Percentiles rank a stretch among this genome's conserved stretches.
phyloP scores from a whole-genome alignment of 306 rosid species.

The Citrullus colocynthis region DNA sequence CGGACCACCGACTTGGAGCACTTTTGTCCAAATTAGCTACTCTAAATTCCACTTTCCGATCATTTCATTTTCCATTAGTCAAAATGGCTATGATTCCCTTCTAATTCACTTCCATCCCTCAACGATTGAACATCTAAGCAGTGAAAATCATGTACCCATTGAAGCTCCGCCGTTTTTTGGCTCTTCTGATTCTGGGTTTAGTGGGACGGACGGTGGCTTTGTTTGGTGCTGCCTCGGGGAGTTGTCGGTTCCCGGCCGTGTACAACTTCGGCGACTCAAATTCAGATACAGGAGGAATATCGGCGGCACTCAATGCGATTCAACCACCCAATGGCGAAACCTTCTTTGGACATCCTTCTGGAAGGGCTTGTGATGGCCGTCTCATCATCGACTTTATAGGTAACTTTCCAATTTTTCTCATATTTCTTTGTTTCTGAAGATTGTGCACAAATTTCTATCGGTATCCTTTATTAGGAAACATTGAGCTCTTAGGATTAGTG shows the following conservation, averaged over 20 bases:
- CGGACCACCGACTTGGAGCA: neutral
- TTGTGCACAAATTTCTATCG: neutral
- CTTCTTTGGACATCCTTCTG: slow-evolving; percentile 59
- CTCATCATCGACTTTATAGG: slow-evolving; percentile 64
- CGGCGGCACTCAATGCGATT: slow-evolving; percentile 36
- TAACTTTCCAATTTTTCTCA: slow-evolving; percentile 12
- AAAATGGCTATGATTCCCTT: neutral
- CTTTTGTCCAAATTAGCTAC: neutral
- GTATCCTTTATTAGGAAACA: neutral
- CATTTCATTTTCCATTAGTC: neutral
- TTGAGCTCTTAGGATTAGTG: neutral
- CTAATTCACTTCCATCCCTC: neutral
- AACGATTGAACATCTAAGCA: neutral
- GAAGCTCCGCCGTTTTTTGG: neutral
- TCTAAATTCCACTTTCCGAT: neutral
- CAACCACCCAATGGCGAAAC: slow-evolving; percentile 64
- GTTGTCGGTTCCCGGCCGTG: slow-evolving; percentile 52
- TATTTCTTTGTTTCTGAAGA: neutral
- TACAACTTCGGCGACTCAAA: slow-evolving; percentile 95
- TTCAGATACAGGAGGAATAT: slow-evolving; percentile 74
- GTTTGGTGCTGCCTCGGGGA: neutral
- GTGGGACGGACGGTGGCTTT: neutral
- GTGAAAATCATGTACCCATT: neutral
- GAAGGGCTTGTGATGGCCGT: slow-evolving; percentile 75
- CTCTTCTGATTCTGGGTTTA: slow-evolving; percentile 11